Base-by-base conservation (phyloP, 768 basidiomycete species). In the Serpula lacrymans region DNA sequence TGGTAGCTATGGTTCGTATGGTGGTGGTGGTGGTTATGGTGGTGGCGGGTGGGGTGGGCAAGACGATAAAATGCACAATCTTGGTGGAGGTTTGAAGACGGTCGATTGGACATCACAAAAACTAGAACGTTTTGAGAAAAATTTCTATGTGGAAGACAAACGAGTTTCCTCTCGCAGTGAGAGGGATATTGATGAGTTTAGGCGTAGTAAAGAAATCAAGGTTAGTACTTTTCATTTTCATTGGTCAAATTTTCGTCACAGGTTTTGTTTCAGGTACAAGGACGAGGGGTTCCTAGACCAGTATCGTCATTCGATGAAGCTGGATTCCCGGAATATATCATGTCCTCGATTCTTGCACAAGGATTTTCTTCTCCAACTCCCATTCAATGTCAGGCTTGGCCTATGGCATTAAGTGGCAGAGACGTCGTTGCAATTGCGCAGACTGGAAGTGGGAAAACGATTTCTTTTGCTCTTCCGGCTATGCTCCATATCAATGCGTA, bases 401-500 rank as follows among this genome's bases (percentile, higher is more conserved):
- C 96, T 0, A 98, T 98, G 93, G 95, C 96, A 3, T 72, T 97
- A 21, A 90, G 78, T 35, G 95, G 95, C 40, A 77, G 91, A 46
- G 95, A 99, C 65, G 76, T 97, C 27, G 88, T 95, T 32, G 96
- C 95, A 41, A 91, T 99, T 53, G 94, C 96, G 26, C 94, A 97
- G 65, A 99, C 96, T 7, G 96, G 96, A 42, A 94, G 90, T 63
- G 96, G 96, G 42, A 99, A 99, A 72, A 99, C 96, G 6, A 97
- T 99, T 42, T 82, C 94, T 8, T 99, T 99, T 61, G 95, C 96
- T 41, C 82, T 99, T 32, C 96, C 96, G 28, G 95, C 96, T 36
- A 99, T 98, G 95, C 75, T 99, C 24, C 96, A 99, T 67, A 99
- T 99, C 71, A 99, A 98, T 77, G 96, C 96, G 88, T 91, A 57